Base-by-base conservation (phyloP, 2,329 filamentous ascomycete species). In the Torrubiella hemipterigena region DNA sequence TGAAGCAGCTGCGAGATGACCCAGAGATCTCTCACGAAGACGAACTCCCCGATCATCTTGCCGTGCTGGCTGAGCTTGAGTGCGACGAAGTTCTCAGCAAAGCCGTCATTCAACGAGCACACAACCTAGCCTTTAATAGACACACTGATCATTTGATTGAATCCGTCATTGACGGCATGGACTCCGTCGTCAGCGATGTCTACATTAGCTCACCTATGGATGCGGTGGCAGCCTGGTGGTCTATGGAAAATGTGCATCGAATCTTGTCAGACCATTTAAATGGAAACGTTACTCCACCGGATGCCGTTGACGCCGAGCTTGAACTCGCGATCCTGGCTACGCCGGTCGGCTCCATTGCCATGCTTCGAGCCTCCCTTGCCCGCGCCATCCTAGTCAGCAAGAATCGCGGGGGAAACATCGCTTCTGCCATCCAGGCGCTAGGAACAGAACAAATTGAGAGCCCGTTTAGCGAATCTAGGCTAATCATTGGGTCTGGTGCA, bases 171-270 rank as follows among this genome's bases (percentile, higher is more conserved):
- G 74, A 79, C 31, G 75, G 81, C 29, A 81, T 93, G 67, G 81
- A 93, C 48, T 68, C 73, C 6, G 84, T 94, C 1, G 81, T 91
- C 4, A 81, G 91, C 36, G 89, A 95, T 46, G 73, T 75, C 31
- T 79, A 85, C 3, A 82, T 95, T 37, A 75, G 81, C 31, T 91
- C 84, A 13, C 84, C 87, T 1, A 71, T 95, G 41, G 89, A 95
- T 53, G 86, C 85, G 10, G 73, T 95, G 31, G 84, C 87, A 6
- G 84, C 87, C 3, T 95, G 87, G 87, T 91, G 78, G 63, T 93
- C 87, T 1, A 84, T 75, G 40, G 66, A 79, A 33, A 65, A 73
- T 10, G 59, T 94, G 22, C 81, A 86, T 44, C 68, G 70, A 35
- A 76, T 74, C 3, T 66, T 95, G 17, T 62, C 75, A 10, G 63